Base-by-base conservation (phyloP, 352 stramenopile genomes). In the Phytopythium vexans region DNA sequence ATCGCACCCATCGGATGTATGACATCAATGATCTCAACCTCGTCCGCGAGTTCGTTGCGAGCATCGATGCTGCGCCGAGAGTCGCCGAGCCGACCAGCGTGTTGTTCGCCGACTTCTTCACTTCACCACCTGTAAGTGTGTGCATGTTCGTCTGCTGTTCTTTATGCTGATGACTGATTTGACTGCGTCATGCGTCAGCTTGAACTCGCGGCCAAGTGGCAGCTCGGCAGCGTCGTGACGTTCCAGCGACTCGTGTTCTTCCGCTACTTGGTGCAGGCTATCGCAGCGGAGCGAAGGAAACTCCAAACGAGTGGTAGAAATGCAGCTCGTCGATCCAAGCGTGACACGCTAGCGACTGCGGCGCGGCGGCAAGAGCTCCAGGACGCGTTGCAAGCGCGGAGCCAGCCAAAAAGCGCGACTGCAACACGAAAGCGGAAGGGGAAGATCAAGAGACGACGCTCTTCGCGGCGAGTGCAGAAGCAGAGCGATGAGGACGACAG, bases 161-260 rank as follows among this genome's bases (percentile, higher is more conserved):
- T 12, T 37, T 46, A 34, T 44, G 12, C 33, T 50, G 40, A 34
- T 35, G 4, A 45, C 31, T 42, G 8, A 40, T 39, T 6, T 8
- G 50, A 6, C 42, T 9, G 35, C 3, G 48, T 14, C 33, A 37
- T 36, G 14, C 61, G 27, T 6, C 35, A 86, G 77, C 52, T 70
- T 31, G 66, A 86, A 1, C 47, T 86, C 1, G 41, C 72, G 27
- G 48, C 50, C 6, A 66, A 64, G 36, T 60, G 67, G n/a, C 34
- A 65, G 11, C 32, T 86, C 36, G 67, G 74, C 7, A 86, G 66
- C 59, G 49, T 88, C 14, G 35, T 89, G 33, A 52, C 57, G 27
- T 54, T 82, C 5, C 79, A 88, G 49, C 72, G 79, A 14, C 50
- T 89, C 21, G 58, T 86, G 6, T 86, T 77, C 43, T 85, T 84